phyloP scores from a whole-genome alignment of 1,284 basidiomycete genomes.

The Tilletiopsis washingtonensis region DNA sequence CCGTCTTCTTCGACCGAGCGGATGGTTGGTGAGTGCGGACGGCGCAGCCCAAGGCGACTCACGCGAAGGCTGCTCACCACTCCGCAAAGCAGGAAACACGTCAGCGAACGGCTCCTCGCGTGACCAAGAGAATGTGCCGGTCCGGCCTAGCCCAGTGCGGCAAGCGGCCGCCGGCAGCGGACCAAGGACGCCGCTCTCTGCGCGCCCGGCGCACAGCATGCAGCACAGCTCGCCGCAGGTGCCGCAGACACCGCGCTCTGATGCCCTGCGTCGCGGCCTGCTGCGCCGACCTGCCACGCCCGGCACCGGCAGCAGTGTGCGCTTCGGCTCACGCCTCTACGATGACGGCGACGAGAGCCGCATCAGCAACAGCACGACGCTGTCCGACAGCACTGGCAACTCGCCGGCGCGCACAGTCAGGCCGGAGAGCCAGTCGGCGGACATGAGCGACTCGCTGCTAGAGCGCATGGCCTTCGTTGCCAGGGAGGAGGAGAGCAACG shows the following conservation, averaged over 20 bases:
- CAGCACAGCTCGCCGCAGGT: background rate
- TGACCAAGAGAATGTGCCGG: too few relatives aligned
- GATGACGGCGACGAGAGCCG: slow-evolving; percentile 26
- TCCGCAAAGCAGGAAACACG: background rate
- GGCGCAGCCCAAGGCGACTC: background rate
- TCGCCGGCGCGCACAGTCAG: too few relatives aligned
- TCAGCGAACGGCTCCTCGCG: background rate
- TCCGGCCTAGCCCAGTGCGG: background rate
- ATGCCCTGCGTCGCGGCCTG: slow-evolving; percentile 3
- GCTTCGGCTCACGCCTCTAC: slow-evolving; percentile 18
- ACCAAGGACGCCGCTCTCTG: too few relatives aligned
- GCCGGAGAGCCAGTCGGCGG: too few relatives aligned
- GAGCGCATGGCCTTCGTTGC: too few relatives aligned
- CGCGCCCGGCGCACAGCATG: background rate
- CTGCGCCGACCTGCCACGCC: slow-evolving; percentile 15
- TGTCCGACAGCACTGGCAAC: too few relatives aligned
- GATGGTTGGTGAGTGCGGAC: background rate
- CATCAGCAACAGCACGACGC: slow-evolving; percentile 6
- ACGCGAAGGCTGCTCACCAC: background rate
- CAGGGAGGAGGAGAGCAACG: too few relatives aligned
- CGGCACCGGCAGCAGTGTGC: slow-evolving; percentile 17
- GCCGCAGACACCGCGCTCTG: background rate
- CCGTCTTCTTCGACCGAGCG: too few relatives aligned
- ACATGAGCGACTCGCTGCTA: too few relatives aligned
- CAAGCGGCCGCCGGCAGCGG: background rate